Evolutionary conservation across 768 basidiomycete species (phyloP), one percentile per base, ranked within the genome.

Genomic region (Pilatotrama ljubarskyi): DNA sequence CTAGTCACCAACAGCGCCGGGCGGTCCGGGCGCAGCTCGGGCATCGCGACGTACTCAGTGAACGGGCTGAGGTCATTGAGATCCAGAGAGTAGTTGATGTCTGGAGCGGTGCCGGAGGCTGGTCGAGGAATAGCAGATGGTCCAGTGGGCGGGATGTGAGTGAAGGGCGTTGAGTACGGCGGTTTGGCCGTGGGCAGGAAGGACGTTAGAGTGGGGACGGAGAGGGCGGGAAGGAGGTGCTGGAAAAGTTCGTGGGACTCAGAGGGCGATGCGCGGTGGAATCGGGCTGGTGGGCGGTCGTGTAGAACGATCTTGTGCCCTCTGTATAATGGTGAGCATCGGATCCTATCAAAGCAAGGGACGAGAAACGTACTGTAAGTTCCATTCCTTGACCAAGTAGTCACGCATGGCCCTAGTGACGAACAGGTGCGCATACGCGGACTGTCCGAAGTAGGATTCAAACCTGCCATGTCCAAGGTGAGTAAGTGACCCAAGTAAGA

Each of bases 381-480:
- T 73, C 90, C 93, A 98, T 54, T 90, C 79, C 38, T 82, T 74
- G 5, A 82, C 77, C 20, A 99, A 77, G 62, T 80, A 77, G 41
- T 89, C 82, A 53, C 77, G 82, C 91, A 99, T 95, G 5, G 93
- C 93, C 43, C 81, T 74, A 0, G 97, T 97, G 18, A 99, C 97
- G 71, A 97, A 98, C 1, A 99, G 70, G 68, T 99, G 97, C 0
- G 91, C 93, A 70, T 89, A 90, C 0, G 97, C 95, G 1, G 72
- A 75, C 20, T 81, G 78, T 2, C 97, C 95, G 72, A 95, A 98
- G 24, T 76, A 81, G 22, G 70, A 71, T 72, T 99, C 97, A 61
- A 98, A 89, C 80, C 96, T 99, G 15, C 6, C 17, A 32, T 2
- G 1, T 17, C 37, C 20, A n/a, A 5, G 15, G 53, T 36, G 6